phyloP scores from a whole-genome alignment of 768 basidiomycete genomes.

The Tricholoma saponaceum region DNA sequence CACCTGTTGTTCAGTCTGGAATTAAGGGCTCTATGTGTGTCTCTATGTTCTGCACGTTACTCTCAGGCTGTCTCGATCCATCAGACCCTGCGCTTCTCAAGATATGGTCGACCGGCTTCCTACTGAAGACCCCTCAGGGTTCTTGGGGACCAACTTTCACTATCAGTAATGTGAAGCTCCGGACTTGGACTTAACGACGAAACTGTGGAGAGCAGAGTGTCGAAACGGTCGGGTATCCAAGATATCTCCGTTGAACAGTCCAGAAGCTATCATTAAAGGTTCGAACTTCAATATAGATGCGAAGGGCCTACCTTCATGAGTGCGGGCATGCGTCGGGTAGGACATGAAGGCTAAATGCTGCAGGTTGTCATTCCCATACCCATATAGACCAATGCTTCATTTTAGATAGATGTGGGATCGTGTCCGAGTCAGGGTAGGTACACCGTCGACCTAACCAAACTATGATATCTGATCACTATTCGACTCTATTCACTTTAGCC shows the following conservation, averaged over 20 bases:
- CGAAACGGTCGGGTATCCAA: conserved; percentile 13
- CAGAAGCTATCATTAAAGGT: not conserved
- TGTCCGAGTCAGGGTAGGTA: conserved; percentile 46
- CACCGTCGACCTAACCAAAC: not conserved
- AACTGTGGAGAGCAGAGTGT: conserved; percentile 29
- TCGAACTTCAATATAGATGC: conserved; percentile 18
- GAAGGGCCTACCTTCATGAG: conserved; percentile 33
- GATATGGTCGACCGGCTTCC: not conserved
- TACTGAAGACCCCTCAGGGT: not conserved
- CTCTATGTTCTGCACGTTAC: not conserved
- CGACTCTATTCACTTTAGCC: conserved; percentile 27
- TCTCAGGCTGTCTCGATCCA: not conserved
- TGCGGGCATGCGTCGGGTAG: conserved; percentile 13
- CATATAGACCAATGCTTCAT: conserved; percentile 71
- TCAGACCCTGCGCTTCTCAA: not conserved
- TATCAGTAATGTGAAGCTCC: conserved; percentile 25
- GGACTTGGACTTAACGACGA: conserved; percentile 20
- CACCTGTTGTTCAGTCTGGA: too few relatives aligned
- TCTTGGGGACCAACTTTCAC: conserved; percentile 1
- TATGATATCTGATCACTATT: conserved; percentile 4
- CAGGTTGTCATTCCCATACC: conserved; percentile 59
- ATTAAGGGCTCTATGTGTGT: not conserved
- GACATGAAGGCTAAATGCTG: not conserved
- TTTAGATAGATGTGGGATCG: conserved; percentile 49
- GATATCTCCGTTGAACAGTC: not conserved